Percentiles rank a stretch among this genome's conserved stretches.
Conservation (phyloP, 1,139 yeast species). For the Diutina rugosa region DNA sequence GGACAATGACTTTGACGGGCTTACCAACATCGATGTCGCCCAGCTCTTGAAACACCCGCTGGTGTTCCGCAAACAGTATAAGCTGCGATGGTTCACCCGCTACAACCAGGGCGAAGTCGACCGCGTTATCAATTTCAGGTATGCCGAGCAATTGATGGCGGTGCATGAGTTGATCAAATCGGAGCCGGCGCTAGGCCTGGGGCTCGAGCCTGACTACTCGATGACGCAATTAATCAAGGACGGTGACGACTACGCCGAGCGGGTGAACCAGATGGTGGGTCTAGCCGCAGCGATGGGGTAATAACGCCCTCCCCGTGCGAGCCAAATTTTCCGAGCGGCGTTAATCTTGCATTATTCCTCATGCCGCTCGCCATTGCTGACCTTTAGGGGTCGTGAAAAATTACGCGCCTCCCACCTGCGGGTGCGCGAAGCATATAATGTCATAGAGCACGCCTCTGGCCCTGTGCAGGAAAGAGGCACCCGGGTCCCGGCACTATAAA, state of each 20-base stretch:
- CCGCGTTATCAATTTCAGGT: neutral
- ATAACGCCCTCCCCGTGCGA: neutral
- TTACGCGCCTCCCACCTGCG: neutral
- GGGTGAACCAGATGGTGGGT: neutral
- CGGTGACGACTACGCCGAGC: neutral
- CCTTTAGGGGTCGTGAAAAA: neutral
- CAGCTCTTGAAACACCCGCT: constrained; percentile 2
- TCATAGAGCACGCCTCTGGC: neutral
- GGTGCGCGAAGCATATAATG: neutral
- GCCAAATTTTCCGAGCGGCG: neutral
- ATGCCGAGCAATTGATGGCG: neutral
- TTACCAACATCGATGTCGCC: constrained; percentile 3
- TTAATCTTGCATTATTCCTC: neutral
- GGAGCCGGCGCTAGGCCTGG: neutral
- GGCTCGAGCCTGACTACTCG: neutral
- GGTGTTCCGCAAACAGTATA: constrained; percentile 5
- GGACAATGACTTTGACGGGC: neutral
- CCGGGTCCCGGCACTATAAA: neutral
- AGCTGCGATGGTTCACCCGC: constrained; percentile 3
- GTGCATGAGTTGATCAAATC: neutral
- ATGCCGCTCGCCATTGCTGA: neutral
- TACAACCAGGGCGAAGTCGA: constrained; percentile 5
- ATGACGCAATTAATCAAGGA: neutral
- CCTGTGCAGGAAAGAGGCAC: neutral
- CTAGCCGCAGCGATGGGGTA: neutral